Conservation (phyloP, 352 stramenopile species). For the Phytopythium chamaehyphon region DNA sequence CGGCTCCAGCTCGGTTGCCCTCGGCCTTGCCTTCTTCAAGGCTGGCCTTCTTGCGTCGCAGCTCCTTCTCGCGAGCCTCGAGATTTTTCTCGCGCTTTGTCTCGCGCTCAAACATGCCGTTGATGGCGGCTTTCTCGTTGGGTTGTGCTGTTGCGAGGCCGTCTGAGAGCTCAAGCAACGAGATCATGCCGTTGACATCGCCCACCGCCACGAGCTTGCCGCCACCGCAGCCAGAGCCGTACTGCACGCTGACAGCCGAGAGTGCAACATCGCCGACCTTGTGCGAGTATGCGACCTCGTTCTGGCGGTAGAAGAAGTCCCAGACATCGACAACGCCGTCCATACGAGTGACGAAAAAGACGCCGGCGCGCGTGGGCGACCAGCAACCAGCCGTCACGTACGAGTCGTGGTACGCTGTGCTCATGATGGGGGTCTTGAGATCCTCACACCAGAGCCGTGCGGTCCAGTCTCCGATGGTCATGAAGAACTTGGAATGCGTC, state of each 20-base stretch:
- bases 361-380: slow-evolving; percentile 92
- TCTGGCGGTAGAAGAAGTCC: slow-evolving; percentile 97
- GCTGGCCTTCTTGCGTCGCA: slow-evolving; percentile 77
- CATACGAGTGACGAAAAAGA: slow-evolving; percentile 97
- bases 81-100: slow-evolving; percentile 97
- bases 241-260: slow-evolving; percentile 92
- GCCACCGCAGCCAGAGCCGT: slow-evolving; percentile 69
- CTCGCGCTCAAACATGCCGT: slow-evolving; percentile 95
- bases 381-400: slow-evolving; percentile 97
- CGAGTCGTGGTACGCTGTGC: slow-evolving; percentile 94
- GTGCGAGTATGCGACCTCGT: slow-evolving; percentile 96
- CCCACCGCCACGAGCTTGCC: slow-evolving; percentile 94
- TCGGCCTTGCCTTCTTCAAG: slow-evolving; percentile 82
- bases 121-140: slow-evolving; percentile 95
- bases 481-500: slow-evolving; percentile 97
- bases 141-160: slow-evolving; percentile 86
- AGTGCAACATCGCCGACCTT: slow-evolving; percentile 93
- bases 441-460: slow-evolving; percentile 96
- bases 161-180: slow-evolving; percentile 94
- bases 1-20: slow-evolving; percentile 33
- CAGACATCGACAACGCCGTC: slow-evolving; percentile 97
- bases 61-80: slow-evolving; percentile 87
- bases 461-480: slow-evolving; percentile 97
- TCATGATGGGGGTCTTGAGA: slow-evolving; percentile 97
- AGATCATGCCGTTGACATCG: slow-evolving; percentile 95